Conservation (phyloP, 1,139 yeast species). For the Lodderomyces jiufengensis region DNA sequence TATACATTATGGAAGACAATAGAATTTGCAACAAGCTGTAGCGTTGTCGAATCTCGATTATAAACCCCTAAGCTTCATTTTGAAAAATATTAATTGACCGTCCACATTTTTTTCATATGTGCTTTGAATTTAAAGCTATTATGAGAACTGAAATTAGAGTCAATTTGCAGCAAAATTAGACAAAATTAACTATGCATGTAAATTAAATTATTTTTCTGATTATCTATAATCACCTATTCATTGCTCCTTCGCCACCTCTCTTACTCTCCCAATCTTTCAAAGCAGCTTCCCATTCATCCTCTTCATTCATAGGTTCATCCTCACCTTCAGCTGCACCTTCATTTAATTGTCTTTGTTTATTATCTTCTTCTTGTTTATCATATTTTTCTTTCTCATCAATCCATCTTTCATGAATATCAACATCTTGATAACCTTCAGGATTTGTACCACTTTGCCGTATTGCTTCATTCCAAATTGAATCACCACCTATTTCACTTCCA, state of each 20-base stretch:
- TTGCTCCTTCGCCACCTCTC: constrained; percentile 14
- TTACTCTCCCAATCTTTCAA: constrained; percentile 58
- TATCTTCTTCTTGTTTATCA: constrained; percentile 27
- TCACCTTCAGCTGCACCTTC: background rate
- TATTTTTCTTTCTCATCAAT: constrained; percentile 75
- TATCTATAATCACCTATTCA: constrained; percentile 14
- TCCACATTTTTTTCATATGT: too few species aligned
- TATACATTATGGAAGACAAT: too few species aligned
- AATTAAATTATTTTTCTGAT: too few species aligned
- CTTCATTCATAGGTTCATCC: constrained; percentile 40
- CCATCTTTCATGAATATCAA: constrained; percentile 95
- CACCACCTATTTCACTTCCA: constrained; percentile 95
- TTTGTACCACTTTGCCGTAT: constrained; percentile 61
- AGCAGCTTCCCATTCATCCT: constrained; percentile 71
- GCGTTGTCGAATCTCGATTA: too few species aligned
- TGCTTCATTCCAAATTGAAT: constrained; percentile 94
- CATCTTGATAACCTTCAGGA: constrained; percentile 30
- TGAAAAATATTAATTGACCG: too few species aligned
- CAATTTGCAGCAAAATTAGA: too few species aligned
- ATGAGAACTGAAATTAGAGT: too few species aligned
- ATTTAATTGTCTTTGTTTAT: background rate
- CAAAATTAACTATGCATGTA: too few species aligned
- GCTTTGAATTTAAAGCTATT: too few species aligned
- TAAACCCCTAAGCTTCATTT: too few species aligned
- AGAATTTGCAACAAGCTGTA: too few species aligned